Evolutionary conservation across 345 rosid species (phyloP).

Genomic region (Barbarea vulgaris): DNA sequence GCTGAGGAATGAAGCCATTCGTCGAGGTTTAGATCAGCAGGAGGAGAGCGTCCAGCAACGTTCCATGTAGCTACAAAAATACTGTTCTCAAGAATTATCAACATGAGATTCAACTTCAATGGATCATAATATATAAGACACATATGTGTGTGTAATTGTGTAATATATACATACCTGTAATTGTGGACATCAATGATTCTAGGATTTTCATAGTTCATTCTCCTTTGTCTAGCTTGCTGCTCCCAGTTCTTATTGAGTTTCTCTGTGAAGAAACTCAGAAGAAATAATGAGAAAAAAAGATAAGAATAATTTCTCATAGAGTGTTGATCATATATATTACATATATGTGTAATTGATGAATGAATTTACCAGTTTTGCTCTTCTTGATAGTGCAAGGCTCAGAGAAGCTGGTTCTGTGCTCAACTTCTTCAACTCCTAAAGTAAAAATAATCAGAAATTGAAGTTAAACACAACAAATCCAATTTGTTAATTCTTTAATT

Average conservation of each 20-base stretch:
- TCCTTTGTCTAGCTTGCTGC: slow-evolving; percentile 64
- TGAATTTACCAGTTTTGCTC: slow-evolving; percentile 74
- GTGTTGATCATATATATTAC: slow-evolving; percentile 14
- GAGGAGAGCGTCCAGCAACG: slow-evolving; percentile 95
- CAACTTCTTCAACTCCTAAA: slow-evolving; percentile 68
- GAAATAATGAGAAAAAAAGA: not conserved
- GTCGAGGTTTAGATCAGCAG: slow-evolving; percentile 76
- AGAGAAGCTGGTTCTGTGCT: slow-evolving; percentile 73
- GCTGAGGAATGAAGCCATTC: slow-evolving; percentile 98
- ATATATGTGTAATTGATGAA: slow-evolving; percentile 12
- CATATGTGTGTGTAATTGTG: not conserved
- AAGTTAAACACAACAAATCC: slow-evolving; percentile 13
- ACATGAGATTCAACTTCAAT: not conserved
- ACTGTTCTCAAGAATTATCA: slow-evolving; percentile 51
- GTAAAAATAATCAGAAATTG: not conserved
- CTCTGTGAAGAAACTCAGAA: slow-evolving; percentile 56
- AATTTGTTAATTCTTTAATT: not conserved
- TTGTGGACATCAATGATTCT: slow-evolving; percentile 95
- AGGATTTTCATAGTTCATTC: slow-evolving; percentile 93
- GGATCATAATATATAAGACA: not conserved
- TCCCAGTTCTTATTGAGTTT: slow-evolving; percentile 71
- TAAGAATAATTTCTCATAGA: not conserved
- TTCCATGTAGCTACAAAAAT: slow-evolving; percentile 95
- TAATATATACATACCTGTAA: slow-evolving; percentile 55
- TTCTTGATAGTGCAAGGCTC: slow-evolving; percentile 79